Evolutionary conservation across 2,329 filamentous ascomycete species (phyloP).

Genomic region (Septoria linicola): DNA sequence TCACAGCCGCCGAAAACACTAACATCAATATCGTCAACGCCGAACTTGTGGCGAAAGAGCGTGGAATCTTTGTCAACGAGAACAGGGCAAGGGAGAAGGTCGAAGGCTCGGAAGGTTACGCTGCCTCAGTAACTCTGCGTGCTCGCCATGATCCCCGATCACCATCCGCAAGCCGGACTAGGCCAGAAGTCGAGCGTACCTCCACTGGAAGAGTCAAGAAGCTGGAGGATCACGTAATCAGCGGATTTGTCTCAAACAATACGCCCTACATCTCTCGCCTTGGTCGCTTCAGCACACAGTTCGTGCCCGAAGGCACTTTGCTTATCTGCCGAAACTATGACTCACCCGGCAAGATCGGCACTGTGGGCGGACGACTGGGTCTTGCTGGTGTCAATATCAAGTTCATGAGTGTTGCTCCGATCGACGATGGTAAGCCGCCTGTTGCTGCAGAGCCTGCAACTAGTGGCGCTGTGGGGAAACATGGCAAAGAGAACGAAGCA

Average conservation of each 20-base stretch:
- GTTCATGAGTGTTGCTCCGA: constrained; percentile 71
- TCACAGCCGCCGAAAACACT: constrained; percentile 63
- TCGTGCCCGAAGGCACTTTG: constrained; percentile 69
- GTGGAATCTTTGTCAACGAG: constrained; percentile 75
- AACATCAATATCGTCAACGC: constrained; percentile 85
- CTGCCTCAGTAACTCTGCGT: constrained; percentile 68
- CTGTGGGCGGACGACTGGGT: constrained; percentile 70
- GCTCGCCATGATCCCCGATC: constrained; percentile 44
- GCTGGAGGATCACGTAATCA: constrained; percentile 55
- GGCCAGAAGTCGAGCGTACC: constrained; percentile 7
- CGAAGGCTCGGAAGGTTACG: constrained; percentile 62
- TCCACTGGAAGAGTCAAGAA: constrained; percentile 25
- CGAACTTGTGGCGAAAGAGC: constrained; percentile 70
- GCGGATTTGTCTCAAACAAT: constrained; percentile 66
- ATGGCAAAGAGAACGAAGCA: constrained; percentile 59
- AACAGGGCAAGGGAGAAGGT: constrained; percentile 60
- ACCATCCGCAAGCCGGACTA: constrained; percentile 31
- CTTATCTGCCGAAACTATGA: constrained; percentile 82
- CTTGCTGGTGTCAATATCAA: constrained; percentile 72
- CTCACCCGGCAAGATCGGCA: constrained; percentile 77
- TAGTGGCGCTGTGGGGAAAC: not conserved
- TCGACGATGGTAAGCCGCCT: constrained; percentile 45
- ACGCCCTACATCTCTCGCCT: constrained; percentile 69
- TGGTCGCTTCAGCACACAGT: constrained; percentile 70
- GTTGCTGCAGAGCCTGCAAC: constrained; percentile 22